Base-by-base conservation (phyloP, 2,329 filamentous ascomycete genomes). In the Hortaea werneckii region DNA sequence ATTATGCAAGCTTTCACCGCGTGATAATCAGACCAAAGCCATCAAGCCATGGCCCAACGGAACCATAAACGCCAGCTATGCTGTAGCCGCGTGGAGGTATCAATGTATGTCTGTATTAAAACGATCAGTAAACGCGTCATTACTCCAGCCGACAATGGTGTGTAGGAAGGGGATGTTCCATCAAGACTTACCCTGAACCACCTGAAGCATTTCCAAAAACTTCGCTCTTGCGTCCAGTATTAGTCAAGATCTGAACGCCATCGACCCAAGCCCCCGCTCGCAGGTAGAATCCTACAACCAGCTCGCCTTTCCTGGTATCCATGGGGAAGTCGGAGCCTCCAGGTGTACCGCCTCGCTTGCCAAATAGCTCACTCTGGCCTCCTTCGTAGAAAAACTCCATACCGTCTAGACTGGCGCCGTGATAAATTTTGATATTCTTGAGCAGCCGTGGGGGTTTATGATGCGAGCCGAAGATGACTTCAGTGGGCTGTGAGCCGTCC, bases 351-450 rank as follows among this genome's bases (percentile, higher is more conserved):
- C 83, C 84, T 45, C 77, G 74, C 59, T 87, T 89, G 37, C 92
- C 92, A 70, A 98, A 94, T 3, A 95, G 65, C 61, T 95, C 87
- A 45, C 75, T 83, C 1, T 85, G 83, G 11, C 78, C 76, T 63
- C 96, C 88, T 58, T 96, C 90, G 60, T 95, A 96, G 48, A 85
- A 74, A 65, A 98, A 96, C 63, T 96, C 90, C 13, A 98, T 66
- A 0, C 92, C 92, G 62, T 94, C 84, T 9, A 96, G 61, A 4
- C 83, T 83, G 48, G 74, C 71, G 1, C 85, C 87, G 56, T 87
- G 82, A 59, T 88, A 94, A 10, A 94, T 74, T 49, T 80, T 77
- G 46, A 95, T 76, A 5, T 78, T 78, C 1, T 80, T 82, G 51
- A 96, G 71, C 29, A 95, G 75, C 51, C 88, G 83, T 29, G 54